Percentiles rank a stretch among this genome's conserved stretches.
Evolutionary conservation across 1,284 basidiomycete genomes (phyloP).

Genomic region (Apiotrichum brassicae): DNA sequence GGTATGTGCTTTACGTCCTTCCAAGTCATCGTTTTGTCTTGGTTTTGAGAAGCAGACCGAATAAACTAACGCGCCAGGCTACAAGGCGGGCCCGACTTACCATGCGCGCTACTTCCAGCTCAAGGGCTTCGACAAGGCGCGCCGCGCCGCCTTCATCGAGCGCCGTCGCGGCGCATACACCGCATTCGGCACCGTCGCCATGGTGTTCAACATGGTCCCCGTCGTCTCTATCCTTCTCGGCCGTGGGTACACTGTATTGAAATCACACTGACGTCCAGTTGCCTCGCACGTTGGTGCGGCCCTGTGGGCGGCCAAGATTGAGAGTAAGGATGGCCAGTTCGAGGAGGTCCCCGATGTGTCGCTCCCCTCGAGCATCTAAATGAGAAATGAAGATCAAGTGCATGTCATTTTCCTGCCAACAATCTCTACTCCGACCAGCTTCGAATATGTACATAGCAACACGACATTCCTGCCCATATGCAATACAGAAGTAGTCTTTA

Average conservation of each 20-base stretch:
- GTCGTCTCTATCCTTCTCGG: conserved; percentile 54
- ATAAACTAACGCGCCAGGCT: conserved; percentile 20
- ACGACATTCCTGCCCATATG: too few relatives aligned
- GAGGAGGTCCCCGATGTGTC: conserved; percentile 1
- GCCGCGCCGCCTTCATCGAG: conserved; percentile 46
- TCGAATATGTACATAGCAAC: too few relatives aligned
- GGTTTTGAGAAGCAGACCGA: too few relatives aligned
- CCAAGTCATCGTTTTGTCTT: too few relatives aligned
- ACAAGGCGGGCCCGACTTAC: conserved; percentile 56
- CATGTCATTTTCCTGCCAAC: too few relatives aligned
- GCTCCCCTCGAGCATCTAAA: conserved; percentile 1
- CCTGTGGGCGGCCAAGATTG: conserved; percentile 59
- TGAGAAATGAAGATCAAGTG: too few relatives aligned
- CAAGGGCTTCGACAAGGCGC: conserved; percentile 50
- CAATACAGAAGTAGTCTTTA: too few relatives aligned
- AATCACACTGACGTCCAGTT: conserved; percentile 21
- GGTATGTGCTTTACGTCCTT: conserved; percentile 21
- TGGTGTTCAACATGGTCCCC: conserved; percentile 60
- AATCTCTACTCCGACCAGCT: too few relatives aligned
- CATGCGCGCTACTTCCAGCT: conserved; percentile 65
- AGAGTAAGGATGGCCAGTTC: conserved; percentile 6
- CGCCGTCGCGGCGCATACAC: conserved; percentile 51
- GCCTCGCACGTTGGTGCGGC: conserved; percentile 58
- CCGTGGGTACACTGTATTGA: conserved; percentile 35
- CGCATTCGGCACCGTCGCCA: conserved; percentile 56